Conservation (phyloP, 2,329 filamentous ascomycete genomes). For the Fusarium neocosmosporiellum region DNA sequence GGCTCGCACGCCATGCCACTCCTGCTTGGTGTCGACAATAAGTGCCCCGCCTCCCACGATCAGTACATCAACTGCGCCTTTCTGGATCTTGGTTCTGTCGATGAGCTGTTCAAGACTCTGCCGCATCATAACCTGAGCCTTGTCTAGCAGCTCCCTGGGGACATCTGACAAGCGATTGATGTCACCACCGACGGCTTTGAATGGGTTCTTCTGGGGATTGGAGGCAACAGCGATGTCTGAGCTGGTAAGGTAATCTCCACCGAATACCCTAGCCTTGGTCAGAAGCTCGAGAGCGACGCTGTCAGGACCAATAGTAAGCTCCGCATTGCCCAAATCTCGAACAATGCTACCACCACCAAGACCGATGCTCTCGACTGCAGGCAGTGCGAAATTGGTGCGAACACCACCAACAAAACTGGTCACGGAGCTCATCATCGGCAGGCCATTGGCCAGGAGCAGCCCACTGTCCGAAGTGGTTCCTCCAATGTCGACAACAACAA, state of each 20-base stretch:
- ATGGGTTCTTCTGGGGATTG: neutral
- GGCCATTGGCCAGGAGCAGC: constrained; percentile 50
- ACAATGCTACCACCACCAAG: constrained; percentile 45
- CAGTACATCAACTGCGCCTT: neutral
- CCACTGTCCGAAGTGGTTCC: constrained; percentile 66
- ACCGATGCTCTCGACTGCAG: constrained; percentile 18
- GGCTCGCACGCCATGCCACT: constrained; percentile 17
- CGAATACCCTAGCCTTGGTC: neutral
- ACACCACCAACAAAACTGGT: constrained; percentile 16
- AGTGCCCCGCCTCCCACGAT: constrained; percentile 1
- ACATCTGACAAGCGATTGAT: neutral
- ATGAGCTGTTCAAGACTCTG: neutral
- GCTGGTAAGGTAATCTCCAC: neutral
- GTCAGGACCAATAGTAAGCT: neutral
- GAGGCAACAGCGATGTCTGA: neutral
- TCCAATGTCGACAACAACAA: constrained; percentile 61
- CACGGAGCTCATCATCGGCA: constrained; percentile 10
- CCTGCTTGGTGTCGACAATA: neutral
- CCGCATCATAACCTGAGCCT: neutral
- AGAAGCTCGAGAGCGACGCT: constrained; percentile 1
- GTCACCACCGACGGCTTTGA: neutral
- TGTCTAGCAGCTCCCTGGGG: neutral
- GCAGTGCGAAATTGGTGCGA: constrained; percentile 20
- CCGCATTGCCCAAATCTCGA: neutral
- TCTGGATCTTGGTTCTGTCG: neutral